Evolutionary conservation across 2,329 filamentous ascomycete genomes (phyloP), one percentile per base, ranked within the genome.

Genomic region (Laburnicola sp.): DNA sequence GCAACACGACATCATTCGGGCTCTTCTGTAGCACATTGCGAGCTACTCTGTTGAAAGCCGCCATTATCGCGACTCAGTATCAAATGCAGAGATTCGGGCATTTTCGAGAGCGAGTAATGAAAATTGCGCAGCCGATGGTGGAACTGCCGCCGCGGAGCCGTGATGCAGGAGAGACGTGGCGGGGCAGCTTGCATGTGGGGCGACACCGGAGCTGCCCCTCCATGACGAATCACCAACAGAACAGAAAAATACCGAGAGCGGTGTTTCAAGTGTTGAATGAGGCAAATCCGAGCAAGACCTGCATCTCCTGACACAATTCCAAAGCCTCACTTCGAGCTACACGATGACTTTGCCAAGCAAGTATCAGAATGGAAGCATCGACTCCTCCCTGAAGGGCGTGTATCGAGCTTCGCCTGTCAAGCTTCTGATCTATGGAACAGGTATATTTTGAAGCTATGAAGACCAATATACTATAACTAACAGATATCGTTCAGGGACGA

Each of bases 1-100:
- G 96, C 68, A 97, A 93, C 68, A 97, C 93, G 42, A 97, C 83
- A 80, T 97, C 94, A 74, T 97, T 93, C 57, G 91, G 85, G 73
- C 93, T 93, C 79, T 97, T 92, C 64, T 86, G 76, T 54, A 96
- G 84, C 64, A 96, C 84, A 66, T 86, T 82, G 55, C 66, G 61
- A 11, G 66, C 57, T 35, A 61, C 52, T 58, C 52, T 64, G 57
- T 63, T 65, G 54, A 69, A 66, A 26, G 59, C 41, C 38, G 66
- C 65, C 67, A 70, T 69, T 8, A 38, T 60, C 44, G 39, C 41
- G 9, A 27, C 22, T 27, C 23, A 43, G 31, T 7, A 28, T 42
- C 16, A 30, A 26, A 16, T 38, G 23, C 26, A 41, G 38, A 39
- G 9, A 43, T 48, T 50, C 44, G 45, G 28, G 46, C 54, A 59